These are phyloP conservation scores for Cyberlindnera lachancei DNA, from an alignment of 805 yeast genomes.

Conservation along the genomic window DNA sequence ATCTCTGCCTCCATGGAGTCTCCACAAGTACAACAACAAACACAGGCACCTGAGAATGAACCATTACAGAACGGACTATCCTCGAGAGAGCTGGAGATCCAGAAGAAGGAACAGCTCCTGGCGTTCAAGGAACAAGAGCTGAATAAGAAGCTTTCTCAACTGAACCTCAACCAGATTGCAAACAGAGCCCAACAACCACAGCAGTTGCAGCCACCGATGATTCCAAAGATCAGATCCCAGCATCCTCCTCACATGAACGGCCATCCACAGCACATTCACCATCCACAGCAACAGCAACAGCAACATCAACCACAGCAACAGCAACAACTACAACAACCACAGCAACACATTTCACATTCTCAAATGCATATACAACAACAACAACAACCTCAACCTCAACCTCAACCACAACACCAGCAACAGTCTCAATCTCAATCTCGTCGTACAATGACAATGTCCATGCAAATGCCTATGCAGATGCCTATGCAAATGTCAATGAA, in stretches of 20 bases:
- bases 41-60: background rate
- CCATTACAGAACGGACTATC: constrained; percentile 8
- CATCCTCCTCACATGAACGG: constrained; percentile 1
- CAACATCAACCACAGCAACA: constrained; percentile 10
- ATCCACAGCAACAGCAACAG: constrained; percentile 2
- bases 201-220: constrained; percentile 6
- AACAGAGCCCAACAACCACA: constrained; percentile 13
- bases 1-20: constrained; percentile 15
- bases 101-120: constrained; percentile 19
- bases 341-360: constrained; percentile 1
- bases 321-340: constrained; percentile 4
- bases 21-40: background rate
- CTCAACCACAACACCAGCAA: constrained; percentile 14
- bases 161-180: constrained; percentile 6
- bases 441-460: constrained; percentile 22
- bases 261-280: too few species aligned
- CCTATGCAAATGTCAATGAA: too few species aligned
- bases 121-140: constrained; percentile 19
- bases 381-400: constrained; percentile 4
- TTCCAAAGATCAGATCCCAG: constrained; percentile 3
- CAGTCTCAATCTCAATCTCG: constrained; percentile 20
- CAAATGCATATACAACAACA: constrained; percentile 4
- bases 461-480: too few species aligned
- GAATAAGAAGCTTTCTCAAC: constrained; percentile 17
- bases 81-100: constrained; percentile 21